phyloP scores from a whole-genome alignment of 352 stramenopile genomes.

The Pythium plurisporium region DNA sequence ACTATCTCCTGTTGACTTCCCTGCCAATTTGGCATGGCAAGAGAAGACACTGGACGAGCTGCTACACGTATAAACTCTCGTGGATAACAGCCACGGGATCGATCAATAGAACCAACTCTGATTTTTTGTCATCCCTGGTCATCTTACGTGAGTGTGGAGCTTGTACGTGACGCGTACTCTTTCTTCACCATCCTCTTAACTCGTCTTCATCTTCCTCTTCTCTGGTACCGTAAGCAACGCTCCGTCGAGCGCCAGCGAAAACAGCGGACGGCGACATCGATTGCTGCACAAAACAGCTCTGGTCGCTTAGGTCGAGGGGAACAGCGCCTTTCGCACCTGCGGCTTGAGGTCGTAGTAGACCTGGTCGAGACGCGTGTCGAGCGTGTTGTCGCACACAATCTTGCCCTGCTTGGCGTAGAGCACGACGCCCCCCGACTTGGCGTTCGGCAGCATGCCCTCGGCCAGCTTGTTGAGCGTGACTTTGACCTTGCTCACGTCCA shows the following conservation, averaged over 20 bases:
- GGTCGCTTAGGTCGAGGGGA: slow-evolving; percentile 43
- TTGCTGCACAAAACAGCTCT: too few species aligned
- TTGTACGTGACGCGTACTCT: too few species aligned
- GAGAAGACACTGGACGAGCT: slow-evolving; percentile 3
- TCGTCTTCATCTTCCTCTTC: too few species aligned
- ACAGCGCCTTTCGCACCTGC: slow-evolving; percentile 73
- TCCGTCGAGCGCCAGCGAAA: too few species aligned
- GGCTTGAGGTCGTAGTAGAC: slow-evolving; percentile 85
- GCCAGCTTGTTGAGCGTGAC: slow-evolving; percentile 88
- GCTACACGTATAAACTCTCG: not conserved
- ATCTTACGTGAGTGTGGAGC: too few species aligned
- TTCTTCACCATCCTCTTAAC: too few species aligned
- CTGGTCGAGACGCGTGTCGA: slow-evolving; percentile 86
- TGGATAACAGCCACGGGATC: too few species aligned
- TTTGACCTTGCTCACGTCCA: slow-evolving; percentile 88
- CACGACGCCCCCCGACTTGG: slow-evolving; percentile 78
- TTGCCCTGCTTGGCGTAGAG: slow-evolving; percentile 90
- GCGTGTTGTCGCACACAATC: slow-evolving; percentile 98
- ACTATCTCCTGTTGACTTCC: not conserved
- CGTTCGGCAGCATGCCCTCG: slow-evolving; percentile 78
- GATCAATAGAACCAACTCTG: not conserved
- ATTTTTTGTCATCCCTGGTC: too few species aligned
- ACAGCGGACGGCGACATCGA: too few species aligned
- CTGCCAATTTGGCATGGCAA: not conserved
- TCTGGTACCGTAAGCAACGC: too few species aligned